A percentile compares a stretch with the other conserved stretches of the same genome.
Evolutionary conservation across 108 stramenopile genomes (phyloP).

Genomic region (Parmales sp.): DNA sequence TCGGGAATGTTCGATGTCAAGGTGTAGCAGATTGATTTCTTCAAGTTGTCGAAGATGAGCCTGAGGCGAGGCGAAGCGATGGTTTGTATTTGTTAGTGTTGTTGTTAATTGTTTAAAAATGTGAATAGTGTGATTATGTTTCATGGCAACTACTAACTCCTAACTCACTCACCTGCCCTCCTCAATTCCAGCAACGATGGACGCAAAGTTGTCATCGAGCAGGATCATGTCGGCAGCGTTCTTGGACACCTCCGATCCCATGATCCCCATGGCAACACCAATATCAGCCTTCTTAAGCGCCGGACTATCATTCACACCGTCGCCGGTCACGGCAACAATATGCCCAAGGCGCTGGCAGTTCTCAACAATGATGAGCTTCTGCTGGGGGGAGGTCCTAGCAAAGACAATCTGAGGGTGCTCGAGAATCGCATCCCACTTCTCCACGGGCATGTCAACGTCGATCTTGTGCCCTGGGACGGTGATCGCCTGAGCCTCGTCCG

Average conservation of each 20-base stretch:
- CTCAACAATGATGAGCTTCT: slow-evolving; percentile 77
- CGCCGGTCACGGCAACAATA: slow-evolving; percentile 92
- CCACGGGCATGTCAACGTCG: slow-evolving; percentile 25
- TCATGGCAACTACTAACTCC: too few species aligned
- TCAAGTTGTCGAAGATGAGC: slow-evolving; percentile 54
- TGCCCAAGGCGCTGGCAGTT: slow-evolving; percentile 80
- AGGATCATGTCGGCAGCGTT: slow-evolving; percentile 94
- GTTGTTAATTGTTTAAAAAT: too few species aligned
- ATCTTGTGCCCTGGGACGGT: slow-evolving; percentile 40
- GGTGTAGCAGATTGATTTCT: slow-evolving; percentile 49
- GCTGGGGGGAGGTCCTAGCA: slow-evolving; percentile 48
- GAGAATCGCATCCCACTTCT: slow-evolving; percentile 37
- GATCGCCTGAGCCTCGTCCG: slow-evolving; percentile 28
- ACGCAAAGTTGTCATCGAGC: slow-evolving; percentile 95
- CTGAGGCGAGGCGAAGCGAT: too few species aligned
- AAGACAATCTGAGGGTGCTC: slow-evolving; percentile 52
- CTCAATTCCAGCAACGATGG: slow-evolving; percentile 67
- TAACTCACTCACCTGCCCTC: slow-evolving; percentile 28
- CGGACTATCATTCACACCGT: slow-evolving; percentile 98
- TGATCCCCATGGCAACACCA: slow-evolving; percentile 98
- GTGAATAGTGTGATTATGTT: too few species aligned
- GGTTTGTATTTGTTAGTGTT: too few species aligned
- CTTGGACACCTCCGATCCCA: slow-evolving; percentile 92
- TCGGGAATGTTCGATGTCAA: slow-evolving; percentile 43
- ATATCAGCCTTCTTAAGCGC: slow-evolving; percentile 95